Base-by-base conservation (phyloP, 2,329 filamentous ascomycete genomes). In the Nemania serpens region DNA sequence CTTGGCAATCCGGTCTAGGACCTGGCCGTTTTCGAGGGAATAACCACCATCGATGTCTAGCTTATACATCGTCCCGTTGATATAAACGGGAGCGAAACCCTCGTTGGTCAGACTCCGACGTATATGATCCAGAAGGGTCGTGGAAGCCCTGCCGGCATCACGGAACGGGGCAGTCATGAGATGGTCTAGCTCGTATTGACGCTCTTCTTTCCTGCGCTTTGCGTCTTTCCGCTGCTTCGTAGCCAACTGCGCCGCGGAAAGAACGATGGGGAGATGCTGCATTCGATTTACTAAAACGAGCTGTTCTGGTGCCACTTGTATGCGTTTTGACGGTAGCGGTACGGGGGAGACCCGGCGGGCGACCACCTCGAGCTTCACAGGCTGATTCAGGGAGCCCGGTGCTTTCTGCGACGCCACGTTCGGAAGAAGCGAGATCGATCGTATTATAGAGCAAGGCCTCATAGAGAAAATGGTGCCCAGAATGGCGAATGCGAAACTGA, bases 391-490 rank as follows among this genome's bases (percentile, higher is more conserved):
- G 12, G 46, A 13, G 22, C 11, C 58, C 20, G 46, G 52, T 52
- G 34, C 29, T 50, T 45, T 29, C 12, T 43, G 52, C 15, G 22
- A 13, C 2, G 51, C 5, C 10, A 33, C 2, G 41, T 55, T 48
- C 9, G 74, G 83, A 15, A 88, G 74, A 13, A 87, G 79, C 33
- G 81, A 82, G 70, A 90, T 85, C 42, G 74, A 75, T 55, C 79
- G 80, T 66, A 91, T 81, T 50, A 91, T 78, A 54, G 81, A 80
- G 25, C 78, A 73, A 6, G 87, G 84, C 69, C 85, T 82, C 58
- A 83, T 71, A 45, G 88, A 72, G 66, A 90, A 84, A 63, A 83
- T 83, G 47, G 81, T 81, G 61, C 87, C 88, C 73, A 89, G 80
- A 41, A 76, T 78, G 55, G 79, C 83, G 78, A 90, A 86, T 58